Base-by-base conservation (phyloP, 2,329 filamentous ascomycete genomes). In the Colletotrichum sp. region DNA sequence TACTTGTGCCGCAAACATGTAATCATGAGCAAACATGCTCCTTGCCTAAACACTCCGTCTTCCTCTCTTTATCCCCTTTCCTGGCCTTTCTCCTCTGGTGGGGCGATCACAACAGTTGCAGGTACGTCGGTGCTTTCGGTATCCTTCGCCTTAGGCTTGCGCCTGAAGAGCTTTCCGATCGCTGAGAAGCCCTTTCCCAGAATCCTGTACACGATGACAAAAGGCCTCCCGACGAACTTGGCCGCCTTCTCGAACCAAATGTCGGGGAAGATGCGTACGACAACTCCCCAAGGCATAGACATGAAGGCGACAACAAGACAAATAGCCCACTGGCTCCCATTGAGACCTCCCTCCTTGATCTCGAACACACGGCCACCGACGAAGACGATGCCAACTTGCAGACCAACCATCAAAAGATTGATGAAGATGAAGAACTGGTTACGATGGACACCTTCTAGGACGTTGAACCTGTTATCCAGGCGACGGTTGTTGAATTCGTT, bases 211-310 rank as follows among this genome's bases (percentile, higher is more conserved):
- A 73, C 97, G 26, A 92, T 96, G 78, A 99, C 97, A 2, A 99
- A 97, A n/a, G 97, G 97, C 4, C 99, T 99, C 88, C 97, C 97
- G n/a, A 98, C 96, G 86, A 97, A 99, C 78, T 99, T 99, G 96
- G 99, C 97, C 79, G 99, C 99, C 82, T 99, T 99, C 90, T 99
- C 96, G 60, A 86, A 86, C 81, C 82, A 83, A 5, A 74, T 72
- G 77, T 91, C 90, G 3, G 90, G 90, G 72, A 91, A 87, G 4
- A 88, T 81, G 12, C 90, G 84, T 65, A 91, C 84, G 44, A 87
- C 80, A 32, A 88, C 80, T 30, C 87, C 90, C 84, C 88, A 87
- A 1, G 89, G 89, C 10, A 91, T 81, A 18, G 85, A 90, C 0
- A 91, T 75, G 2, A 86, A 83, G 2, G 87, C 89, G 2, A 89